A percentile compares a stretch with the other conserved stretches of the same genome.
phyloP scores from a whole-genome alignment of 2,329 filamentous ascomycete genomes.

The Aphanoascus verrucosus region DNA sequence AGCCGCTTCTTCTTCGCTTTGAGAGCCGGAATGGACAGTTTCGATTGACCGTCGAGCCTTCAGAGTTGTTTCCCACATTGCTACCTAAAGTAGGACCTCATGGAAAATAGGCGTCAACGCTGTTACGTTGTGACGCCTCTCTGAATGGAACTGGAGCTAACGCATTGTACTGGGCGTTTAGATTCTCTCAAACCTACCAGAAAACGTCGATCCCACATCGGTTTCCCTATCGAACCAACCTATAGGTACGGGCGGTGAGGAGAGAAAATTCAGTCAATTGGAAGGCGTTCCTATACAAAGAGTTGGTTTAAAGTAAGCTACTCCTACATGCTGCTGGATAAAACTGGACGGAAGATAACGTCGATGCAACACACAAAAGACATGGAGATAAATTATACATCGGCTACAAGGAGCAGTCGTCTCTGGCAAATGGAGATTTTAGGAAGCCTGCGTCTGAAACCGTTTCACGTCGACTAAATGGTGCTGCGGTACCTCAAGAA shows the following conservation, averaged over 20 bases:
- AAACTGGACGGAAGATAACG: background rate
- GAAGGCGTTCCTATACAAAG: conserved; percentile 46
- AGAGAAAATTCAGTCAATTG: conserved; percentile 43
- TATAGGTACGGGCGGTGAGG: conserved; percentile 45
- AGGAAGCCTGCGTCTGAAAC: conserved; percentile 17
- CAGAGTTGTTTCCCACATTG: conserved; percentile 57
- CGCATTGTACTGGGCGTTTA: conserved; percentile 22
- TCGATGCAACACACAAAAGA: conserved; percentile 33
- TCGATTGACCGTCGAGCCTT: conserved; percentile 65
- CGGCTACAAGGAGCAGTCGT: conserved; percentile 55
- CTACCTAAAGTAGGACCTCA: conserved; percentile 33
- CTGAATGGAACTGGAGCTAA: background rate
- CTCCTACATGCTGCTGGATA: background rate
- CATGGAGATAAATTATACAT: conserved; percentile 90
- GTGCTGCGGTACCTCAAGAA: conserved; percentile 34
- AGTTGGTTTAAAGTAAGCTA: conserved; percentile 47
- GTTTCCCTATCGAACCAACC: conserved; percentile 51
- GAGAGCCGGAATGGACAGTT: conserved; percentile 89
- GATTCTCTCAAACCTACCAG: conserved; percentile 51
- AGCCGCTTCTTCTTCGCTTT: conserved; percentile 69
- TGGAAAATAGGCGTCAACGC: background rate
- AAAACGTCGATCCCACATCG: conserved; percentile 44
- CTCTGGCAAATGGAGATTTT: conserved; percentile 35
- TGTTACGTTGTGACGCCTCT: background rate
- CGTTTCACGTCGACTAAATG: conserved; percentile 29